phyloP scores from a whole-genome alignment of 441 rosid genomes.

The Pelargonium fulgidum region DNA sequence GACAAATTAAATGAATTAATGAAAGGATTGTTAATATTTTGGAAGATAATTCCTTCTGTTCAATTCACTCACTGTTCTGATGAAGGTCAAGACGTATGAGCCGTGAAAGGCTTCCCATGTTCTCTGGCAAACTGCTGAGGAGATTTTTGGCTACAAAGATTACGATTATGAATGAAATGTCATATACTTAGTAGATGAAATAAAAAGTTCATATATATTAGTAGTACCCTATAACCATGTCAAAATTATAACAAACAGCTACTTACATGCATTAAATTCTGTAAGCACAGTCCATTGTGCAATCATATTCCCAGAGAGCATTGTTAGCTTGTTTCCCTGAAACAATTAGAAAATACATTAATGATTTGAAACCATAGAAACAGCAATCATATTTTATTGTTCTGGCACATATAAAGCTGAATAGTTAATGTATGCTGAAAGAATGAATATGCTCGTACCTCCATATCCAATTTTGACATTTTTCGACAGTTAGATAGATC shows the following conservation, averaged over 20 bases:
- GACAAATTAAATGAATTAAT: constrained; percentile 18
- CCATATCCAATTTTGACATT: constrained; percentile 66
- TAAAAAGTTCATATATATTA: not conserved
- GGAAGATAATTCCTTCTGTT: constrained; percentile 12
- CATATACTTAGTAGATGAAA: constrained; percentile 9
- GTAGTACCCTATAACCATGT: constrained; percentile 13
- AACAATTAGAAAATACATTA: constrained; percentile 21
- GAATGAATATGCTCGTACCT: constrained; percentile 40
- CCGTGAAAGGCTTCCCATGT: constrained; percentile 62
- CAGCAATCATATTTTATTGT: constrained; percentile 14
- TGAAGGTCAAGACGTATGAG: constrained; percentile 90
- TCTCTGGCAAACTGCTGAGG: constrained; percentile 60
- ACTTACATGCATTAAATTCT: constrained; percentile 81
- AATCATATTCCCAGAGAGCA: constrained; percentile 48
- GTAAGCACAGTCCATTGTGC: constrained; percentile 69
- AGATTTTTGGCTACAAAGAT: constrained; percentile 62
- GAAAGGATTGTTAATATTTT: constrained; percentile 12
- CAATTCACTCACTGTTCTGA: constrained; percentile 67
- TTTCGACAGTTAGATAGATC: constrained; percentile 64
- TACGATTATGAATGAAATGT: constrained; percentile 1
- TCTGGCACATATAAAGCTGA: constrained; percentile 15
- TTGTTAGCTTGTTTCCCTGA: constrained; percentile 77
- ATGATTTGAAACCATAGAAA: constrained; percentile 8
- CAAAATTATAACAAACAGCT: constrained; percentile 11
- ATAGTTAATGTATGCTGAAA: constrained; percentile 8